Evolutionary conservation across 805 yeast species (phyloP), one percentile per base, ranked within the genome.

Genomic region (Nakazawaea populi): DNA sequence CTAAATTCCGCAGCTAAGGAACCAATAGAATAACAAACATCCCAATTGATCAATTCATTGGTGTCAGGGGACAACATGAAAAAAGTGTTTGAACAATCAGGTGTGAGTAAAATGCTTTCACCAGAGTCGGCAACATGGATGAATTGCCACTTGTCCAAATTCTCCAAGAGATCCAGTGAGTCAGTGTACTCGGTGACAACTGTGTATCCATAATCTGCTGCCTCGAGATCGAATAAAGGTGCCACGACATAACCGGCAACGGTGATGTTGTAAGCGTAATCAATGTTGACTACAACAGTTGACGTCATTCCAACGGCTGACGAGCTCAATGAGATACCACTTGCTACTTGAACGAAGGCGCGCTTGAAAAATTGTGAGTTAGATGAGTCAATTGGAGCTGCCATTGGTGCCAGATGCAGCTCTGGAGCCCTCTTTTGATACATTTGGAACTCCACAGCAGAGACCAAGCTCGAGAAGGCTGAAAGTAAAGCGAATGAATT

Each of bases 41-140:
- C 52, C 42, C 43, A 50, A 18, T 38, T 36, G 9, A 48, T 29
- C 5, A 35, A 18, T 10, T 11, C 28, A 29, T 31, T 37, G 11
- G 30, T 11, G 24, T 41, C 47, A 7, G 45, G 29, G 10, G 32
- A 27, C 43, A 50, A 40, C 43, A 50, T 18, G 38, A 39, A 34
- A 35, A 50, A 50, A 29, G 39, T 10, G 35, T 50, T 50, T 2
- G 39, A 10, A 50, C 52, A 50, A 32, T 50, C 47, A n/a, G 52
- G 52, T 12, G 52, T 46, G 14, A 50, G 29, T 41, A 50, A 50
- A 11, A 31, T 31, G 3, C 24, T 35, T 6, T 11, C 7, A 5
- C 52, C 52, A 30, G 40, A 43, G 36, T 50, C 52, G 9, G 46
- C 44, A 12, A 29, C 12, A 28, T 28, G 34, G 29, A 50, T 37